Evolutionary conservation across 1,284 basidiomycete species (phyloP).

Genomic region (Grifola frondosa): DNA sequence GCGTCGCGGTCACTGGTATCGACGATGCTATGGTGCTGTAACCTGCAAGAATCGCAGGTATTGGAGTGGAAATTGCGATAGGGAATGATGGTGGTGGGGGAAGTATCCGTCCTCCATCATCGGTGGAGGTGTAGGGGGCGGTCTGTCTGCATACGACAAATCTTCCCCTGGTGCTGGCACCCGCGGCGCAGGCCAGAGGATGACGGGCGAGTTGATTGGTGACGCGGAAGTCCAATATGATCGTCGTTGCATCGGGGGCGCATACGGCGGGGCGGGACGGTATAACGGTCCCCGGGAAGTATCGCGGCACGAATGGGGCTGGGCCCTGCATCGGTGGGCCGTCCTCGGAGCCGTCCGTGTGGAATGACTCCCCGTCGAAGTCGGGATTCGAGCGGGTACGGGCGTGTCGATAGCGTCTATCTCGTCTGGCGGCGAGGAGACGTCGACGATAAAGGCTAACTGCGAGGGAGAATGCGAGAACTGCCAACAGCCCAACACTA

Average conservation of each 20-base stretch:
- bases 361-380: constrained; percentile 33
- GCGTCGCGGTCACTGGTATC: constrained; percentile 15
- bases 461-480: constrained; percentile 46
- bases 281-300: constrained; percentile 49
- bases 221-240: constrained; percentile 21
- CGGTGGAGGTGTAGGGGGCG: constrained; percentile 29
- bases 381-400: constrained; percentile 15
- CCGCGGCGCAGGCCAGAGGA: constrained; percentile 19
- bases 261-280: constrained; percentile 40
- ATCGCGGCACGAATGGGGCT: constrained; percentile 50
- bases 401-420: constrained; percentile 37
- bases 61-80: constrained; percentile 28
- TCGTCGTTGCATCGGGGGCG: constrained; percentile 20
- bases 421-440: constrained; percentile 39
- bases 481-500: constrained; percentile 47
- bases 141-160: constrained; percentile 27
- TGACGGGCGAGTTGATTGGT: constrained; percentile 13
- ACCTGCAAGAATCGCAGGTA: constrained; percentile 29
- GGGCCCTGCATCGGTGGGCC: constrained; percentile 44
- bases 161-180: constrained; percentile 19
- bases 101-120: constrained; percentile 22
- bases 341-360: constrained; percentile 42
- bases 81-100: constrained; percentile 26
- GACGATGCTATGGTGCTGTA: constrained; percentile 19
- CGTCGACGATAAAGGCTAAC: constrained; percentile 52